Base-by-base conservation (phyloP, 1,139 yeast genomes). In the Petasospora fabianii region DNA sequence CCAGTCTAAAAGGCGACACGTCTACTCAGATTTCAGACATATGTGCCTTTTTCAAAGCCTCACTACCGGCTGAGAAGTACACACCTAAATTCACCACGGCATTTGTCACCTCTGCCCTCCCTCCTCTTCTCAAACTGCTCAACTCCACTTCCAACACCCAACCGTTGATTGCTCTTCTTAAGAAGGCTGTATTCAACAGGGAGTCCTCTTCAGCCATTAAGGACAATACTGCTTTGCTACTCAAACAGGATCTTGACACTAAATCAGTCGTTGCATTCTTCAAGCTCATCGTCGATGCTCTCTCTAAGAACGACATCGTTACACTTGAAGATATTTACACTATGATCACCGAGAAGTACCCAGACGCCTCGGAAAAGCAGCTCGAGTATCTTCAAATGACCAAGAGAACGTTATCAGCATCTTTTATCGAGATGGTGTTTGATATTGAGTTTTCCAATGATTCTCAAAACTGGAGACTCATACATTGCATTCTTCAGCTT, bases 401-500 rank as follows among this genome's bases (percentile, higher is more conserved):
- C 2, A 73, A 73, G 44, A 73, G 69, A 47, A 64, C 79, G 1
- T 56, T 79, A 35, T 72, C 83, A 0, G 61, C 67, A 5, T 61
- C 61, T 3, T 77, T 78, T 46, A 61, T 76, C 30, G 57, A 62
- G 27, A 42, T 58, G 24, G 54, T 75, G 28, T 63, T 63, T 42
- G 43, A 58, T 17, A 43, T 54, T 12, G 70, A 68, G 41, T 49
- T 66, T 5, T 50, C 48, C 6, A 51, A 32, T 10, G 48, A 37
- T 13, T 32, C 36, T 10, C 50, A 35, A 21, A 49, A 68, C 42
- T 77, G 80, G 81, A 54, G 50, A 2, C 58, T 78, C 48, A 56
- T 77, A 6, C 61, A 58, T 3, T 61, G 69, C 33, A 59, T 77
- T 10, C 54, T 78, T 28, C 64, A 64, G 14, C 58, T 78, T 32